Conservation (phyloP, 306 rosid species). For the Betula pendula region DNA sequence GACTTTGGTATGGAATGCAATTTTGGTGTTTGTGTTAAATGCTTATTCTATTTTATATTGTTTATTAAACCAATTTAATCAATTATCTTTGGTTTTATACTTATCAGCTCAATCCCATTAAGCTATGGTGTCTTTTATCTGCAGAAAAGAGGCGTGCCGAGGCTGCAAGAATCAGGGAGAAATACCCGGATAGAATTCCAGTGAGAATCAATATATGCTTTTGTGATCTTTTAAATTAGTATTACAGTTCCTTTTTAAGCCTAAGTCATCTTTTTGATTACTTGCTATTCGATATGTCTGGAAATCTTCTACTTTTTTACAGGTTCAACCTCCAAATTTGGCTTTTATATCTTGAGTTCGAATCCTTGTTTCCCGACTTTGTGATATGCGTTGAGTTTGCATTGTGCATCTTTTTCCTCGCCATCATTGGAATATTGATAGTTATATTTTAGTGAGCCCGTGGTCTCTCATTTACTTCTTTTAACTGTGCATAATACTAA, state of each 20-base stretch:
- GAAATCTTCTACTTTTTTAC: not conserved
- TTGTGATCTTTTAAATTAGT: not conserved
- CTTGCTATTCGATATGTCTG: not conserved
- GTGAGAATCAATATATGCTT: constrained; percentile 36
- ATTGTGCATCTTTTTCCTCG: not conserved
- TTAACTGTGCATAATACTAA: not conserved
- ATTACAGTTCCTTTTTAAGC: too few species aligned
- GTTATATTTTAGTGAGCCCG: not conserved
- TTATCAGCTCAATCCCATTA: not conserved
- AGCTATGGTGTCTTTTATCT: not conserved
- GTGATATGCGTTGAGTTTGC: not conserved
- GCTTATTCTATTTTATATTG: not conserved
- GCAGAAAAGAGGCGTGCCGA: constrained; percentile 61
- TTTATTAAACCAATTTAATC: not conserved
- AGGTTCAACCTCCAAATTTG: not conserved
- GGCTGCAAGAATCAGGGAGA: constrained; percentile 44
- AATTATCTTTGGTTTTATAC: not conserved
- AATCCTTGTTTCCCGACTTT: not conserved
- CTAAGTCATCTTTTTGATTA: too few species aligned
- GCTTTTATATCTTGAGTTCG: not conserved
- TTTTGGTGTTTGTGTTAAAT: not conserved
- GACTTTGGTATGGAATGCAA: constrained; percentile 33
- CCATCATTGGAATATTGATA: not conserved
- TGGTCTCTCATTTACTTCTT: not conserved
- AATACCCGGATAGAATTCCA: constrained; percentile 60